Evolutionary conservation across 768 basidiomycete species (phyloP).

Genomic region (Mycena metata): DNA sequence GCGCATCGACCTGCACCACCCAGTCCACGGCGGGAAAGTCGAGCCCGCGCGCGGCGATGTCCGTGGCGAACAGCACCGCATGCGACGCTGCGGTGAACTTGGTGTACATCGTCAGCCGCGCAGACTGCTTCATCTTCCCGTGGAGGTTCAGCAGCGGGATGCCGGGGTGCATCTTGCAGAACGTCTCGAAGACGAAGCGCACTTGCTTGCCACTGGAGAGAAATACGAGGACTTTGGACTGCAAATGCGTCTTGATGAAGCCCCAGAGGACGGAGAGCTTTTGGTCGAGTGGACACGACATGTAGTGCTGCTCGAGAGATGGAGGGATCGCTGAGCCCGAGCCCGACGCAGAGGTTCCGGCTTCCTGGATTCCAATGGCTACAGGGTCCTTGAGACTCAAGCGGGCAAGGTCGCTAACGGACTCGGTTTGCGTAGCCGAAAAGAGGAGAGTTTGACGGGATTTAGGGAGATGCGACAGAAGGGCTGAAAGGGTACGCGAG

Average conservation of each 20-base stretch:
- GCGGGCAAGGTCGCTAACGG: slow-evolving; percentile 88
- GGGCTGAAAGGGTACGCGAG: slow-evolving; percentile 86
- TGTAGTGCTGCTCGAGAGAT: slow-evolving; percentile 90
- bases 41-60: slow-evolving; percentile 94
- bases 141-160: slow-evolving; percentile 93
- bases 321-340: slow-evolving; percentile 71
- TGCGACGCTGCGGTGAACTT: slow-evolving; percentile 87
- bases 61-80: slow-evolving; percentile 93
- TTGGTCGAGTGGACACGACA: slow-evolving; percentile 83
- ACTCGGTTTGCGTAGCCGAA: slow-evolving; percentile 96
- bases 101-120: slow-evolving; percentile 85
- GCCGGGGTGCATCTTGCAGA: slow-evolving; percentile 96
- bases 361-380: slow-evolving; percentile 72
- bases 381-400: slow-evolving; percentile 89
- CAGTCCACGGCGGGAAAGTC: slow-evolving; percentile 98
- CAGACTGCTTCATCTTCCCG: slow-evolving; percentile 96
- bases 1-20: slow-evolving; percentile 96
- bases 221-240: slow-evolving; percentile 93
- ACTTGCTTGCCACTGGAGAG: slow-evolving; percentile 97
- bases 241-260: slow-evolving; percentile 95
- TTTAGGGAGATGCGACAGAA: slow-evolving; percentile 92
- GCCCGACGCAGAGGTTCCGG: slow-evolving; percentile 56
- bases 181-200: slow-evolving; percentile 95
- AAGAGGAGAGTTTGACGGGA: slow-evolving; percentile 96
- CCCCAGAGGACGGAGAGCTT: slow-evolving; percentile 95